A percentile compares a stretch with the other conserved stretches of the same genome.
phyloP scores from a whole-genome alignment of 108 stramenopile genomes.

The Nitzschia sp. region DNA sequence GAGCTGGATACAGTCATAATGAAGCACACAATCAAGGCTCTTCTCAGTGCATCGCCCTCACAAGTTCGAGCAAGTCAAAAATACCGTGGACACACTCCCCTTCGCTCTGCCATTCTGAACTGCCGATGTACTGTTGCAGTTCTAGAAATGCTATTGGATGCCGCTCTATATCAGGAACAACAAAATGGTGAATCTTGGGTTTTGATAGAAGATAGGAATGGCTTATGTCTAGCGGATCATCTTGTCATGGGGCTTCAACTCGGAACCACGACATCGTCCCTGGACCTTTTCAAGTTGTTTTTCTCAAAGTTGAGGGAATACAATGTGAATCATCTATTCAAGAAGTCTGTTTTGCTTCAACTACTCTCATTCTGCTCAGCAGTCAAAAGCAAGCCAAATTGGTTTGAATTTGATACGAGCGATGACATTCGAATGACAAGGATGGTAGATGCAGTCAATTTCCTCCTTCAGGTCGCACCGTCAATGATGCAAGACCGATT shows the following conservation, averaged over 20 bases:
- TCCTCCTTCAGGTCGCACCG: slow-evolving; percentile 13
- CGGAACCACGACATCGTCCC: slow-evolving; percentile 10
- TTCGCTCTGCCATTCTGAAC: slow-evolving; percentile 34
- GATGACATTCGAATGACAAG: not conserved
- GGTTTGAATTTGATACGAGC: not conserved
- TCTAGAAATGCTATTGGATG: slow-evolving; percentile 17
- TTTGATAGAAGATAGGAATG: slow-evolving; percentile 15
- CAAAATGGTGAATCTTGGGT: slow-evolving; percentile 7
- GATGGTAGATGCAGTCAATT: slow-evolving; percentile 18
- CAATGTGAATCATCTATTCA: not conserved
- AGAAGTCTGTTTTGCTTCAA: slow-evolving; percentile 27
- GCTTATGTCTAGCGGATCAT: slow-evolving; percentile 35
- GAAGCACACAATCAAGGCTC: slow-evolving; percentile 15
- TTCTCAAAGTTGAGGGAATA: not conserved
- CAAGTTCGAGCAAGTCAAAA: slow-evolving; percentile 31
- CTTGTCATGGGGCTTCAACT: slow-evolving; percentile 32
- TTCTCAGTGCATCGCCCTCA: slow-evolving; percentile 24
- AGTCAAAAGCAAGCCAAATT: not conserved
- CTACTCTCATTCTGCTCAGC: slow-evolving; percentile 29
- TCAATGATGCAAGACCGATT: not conserved
- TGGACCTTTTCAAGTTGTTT: slow-evolving; percentile 24
- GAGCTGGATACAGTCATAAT: slow-evolving; percentile 6
- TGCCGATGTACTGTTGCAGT: slow-evolving; percentile 13
- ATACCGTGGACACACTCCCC: slow-evolving; percentile 29
- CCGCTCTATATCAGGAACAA: not conserved